Conservation (phyloP, 768 basidiomycete genomes). For the Rhizopogon vesiculosus region DNA sequence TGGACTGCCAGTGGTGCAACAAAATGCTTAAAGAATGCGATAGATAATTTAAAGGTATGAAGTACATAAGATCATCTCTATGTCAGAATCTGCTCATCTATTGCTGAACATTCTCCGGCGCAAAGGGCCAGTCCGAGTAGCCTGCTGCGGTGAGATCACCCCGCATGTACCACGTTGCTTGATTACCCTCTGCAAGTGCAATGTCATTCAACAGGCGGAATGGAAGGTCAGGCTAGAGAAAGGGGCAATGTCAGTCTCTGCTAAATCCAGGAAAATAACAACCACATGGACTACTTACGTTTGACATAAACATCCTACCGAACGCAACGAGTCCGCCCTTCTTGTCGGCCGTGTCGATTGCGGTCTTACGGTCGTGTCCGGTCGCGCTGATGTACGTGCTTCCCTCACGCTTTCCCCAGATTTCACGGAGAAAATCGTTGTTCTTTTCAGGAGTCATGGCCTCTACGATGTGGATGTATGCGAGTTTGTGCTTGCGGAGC, state of each 20-base stretch:
- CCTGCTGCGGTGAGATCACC: conserved; percentile 21
- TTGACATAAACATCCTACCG: conserved; percentile 33
- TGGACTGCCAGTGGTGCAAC: too few relatives aligned
- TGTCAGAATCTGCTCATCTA: not conserved
- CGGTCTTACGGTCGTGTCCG: conserved; percentile 38
- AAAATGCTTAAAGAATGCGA: too few relatives aligned
- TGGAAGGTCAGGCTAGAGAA: conserved; percentile 28
- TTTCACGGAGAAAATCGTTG: conserved; percentile 40
- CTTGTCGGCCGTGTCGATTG: conserved; percentile 31
- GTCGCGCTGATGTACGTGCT: conserved; percentile 38
- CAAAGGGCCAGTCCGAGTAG: conserved; percentile 28
- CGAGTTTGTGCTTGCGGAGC: conserved; percentile 33
- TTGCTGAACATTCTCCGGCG: not conserved
- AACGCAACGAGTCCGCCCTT: conserved; percentile 30
- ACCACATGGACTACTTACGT: conserved; percentile 22
- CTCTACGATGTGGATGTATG: conserved; percentile 51
- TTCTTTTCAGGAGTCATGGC: conserved; percentile 27
- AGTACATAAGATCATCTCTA: not conserved
- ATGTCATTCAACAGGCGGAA: conserved; percentile 18
- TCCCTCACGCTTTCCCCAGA: conserved; percentile 33
- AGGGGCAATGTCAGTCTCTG: not conserved
- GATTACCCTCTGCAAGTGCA: conserved; percentile 14
- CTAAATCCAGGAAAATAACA: too few relatives aligned
- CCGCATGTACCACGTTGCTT: conserved; percentile 15
- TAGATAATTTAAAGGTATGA: not conserved